phyloP scores from a whole-genome alignment of 108 stramenopile genomes.

The Nannochloropsis gaditana region DNA sequence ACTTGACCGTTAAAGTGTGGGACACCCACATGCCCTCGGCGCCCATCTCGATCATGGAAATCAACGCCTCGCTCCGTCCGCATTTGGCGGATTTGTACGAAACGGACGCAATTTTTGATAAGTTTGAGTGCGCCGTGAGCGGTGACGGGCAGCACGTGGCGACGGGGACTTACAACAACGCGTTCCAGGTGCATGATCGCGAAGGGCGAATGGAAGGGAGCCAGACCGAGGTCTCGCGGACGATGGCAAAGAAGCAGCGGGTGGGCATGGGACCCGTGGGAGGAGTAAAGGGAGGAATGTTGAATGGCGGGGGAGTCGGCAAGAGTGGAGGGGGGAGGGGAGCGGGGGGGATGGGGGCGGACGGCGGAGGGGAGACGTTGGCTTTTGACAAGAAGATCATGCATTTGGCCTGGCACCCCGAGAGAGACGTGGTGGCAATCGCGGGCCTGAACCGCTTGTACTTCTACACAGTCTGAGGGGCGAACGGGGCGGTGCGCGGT shows the following conservation, averaged over 20 bases:
- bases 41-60: slow-evolving; percentile 53
- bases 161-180: slow-evolving; percentile 57
- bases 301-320: background rate
- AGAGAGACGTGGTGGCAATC: slow-evolving; percentile 47
- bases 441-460: slow-evolving; percentile 57
- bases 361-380: slow-evolving; percentile 22
- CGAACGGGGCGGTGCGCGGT: background rate
- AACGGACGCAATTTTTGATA: slow-evolving; percentile 66
- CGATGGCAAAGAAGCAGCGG: background rate
- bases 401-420: slow-evolving; percentile 57
- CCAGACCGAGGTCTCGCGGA: background rate
- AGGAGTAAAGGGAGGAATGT: background rate
- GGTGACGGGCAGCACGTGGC: slow-evolving; percentile 48
- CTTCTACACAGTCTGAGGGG: slow-evolving; percentile 46
- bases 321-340: background rate
- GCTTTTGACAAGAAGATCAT: slow-evolving; percentile 55
- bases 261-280: background rate
- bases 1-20: slow-evolving; percentile 63
- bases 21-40: slow-evolving; percentile 55
- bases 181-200: slow-evolving; percentile 28
- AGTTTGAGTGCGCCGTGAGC: slow-evolving; percentile 61
- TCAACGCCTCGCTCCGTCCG: slow-evolving; percentile 59
- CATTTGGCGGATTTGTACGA: slow-evolving; percentile 60
- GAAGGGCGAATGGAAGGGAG: background rate
- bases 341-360: background rate